Conservation (phyloP, 805 yeast species). For the Barnettozyma pratensis region DNA sequence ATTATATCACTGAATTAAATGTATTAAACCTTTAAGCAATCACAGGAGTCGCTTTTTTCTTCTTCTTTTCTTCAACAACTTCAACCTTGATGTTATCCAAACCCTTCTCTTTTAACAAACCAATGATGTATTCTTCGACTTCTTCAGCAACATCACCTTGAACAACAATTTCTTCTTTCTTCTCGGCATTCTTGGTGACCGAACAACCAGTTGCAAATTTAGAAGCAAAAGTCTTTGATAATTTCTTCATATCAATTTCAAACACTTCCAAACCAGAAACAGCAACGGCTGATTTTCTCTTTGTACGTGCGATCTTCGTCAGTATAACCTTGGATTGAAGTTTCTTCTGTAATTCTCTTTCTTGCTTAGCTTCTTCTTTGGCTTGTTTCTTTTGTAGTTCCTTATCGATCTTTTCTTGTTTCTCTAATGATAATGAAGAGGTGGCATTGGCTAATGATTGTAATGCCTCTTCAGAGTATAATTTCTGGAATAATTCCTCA, state of each 20-base stretch:
- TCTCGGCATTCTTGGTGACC: slow-evolving; percentile 83
- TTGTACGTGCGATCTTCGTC: slow-evolving; percentile 85
- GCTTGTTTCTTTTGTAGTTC: slow-evolving; percentile 81
- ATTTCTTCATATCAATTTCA: slow-evolving; percentile 82
- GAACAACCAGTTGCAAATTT: slow-evolving; percentile 96
- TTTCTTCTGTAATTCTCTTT: slow-evolving; percentile 74
- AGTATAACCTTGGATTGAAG: slow-evolving; percentile 75
- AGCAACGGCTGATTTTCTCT: slow-evolving; percentile 81
- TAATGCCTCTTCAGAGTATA: slow-evolving; percentile 57
- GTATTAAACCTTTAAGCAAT: not conserved
- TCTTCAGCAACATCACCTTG: slow-evolving; percentile 96
- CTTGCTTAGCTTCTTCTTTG: slow-evolving; percentile 80
- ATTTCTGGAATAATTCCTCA: slow-evolving; percentile 46
- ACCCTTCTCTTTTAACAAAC: slow-evolving; percentile 75
- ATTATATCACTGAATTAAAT: too few relatives aligned
- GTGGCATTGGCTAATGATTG: slow-evolving; percentile 43
- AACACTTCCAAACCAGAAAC: slow-evolving; percentile 85
- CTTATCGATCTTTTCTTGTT: slow-evolving; percentile 75
- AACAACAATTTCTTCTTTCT: slow-evolving; percentile 84
- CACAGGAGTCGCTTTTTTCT: slow-evolving; percentile 41
- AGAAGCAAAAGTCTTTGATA: slow-evolving; percentile 87
- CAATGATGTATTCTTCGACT: slow-evolving; percentile 70
- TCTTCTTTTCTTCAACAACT: slow-evolving; percentile 75
- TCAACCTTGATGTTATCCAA: slow-evolving; percentile 84
- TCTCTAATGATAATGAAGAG: slow-evolving; percentile 62